Evolutionary conservation across 352 stramenopile genomes (phyloP).

Genomic region (Globisporangium irregulare): DNA sequence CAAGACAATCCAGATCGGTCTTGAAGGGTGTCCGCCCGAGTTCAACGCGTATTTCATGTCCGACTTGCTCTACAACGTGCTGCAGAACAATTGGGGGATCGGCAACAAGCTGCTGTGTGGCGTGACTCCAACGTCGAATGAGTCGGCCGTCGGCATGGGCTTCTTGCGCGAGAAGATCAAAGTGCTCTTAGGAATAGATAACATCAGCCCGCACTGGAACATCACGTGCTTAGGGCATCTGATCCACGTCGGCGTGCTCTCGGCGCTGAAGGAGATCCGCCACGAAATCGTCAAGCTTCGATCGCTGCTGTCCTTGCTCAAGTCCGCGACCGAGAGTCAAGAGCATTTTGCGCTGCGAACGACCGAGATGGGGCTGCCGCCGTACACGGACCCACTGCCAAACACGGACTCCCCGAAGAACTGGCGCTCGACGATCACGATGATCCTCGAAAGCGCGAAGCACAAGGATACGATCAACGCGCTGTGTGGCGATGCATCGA

Average conservation of each 20-base stretch:
- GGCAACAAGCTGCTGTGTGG: slow-evolving; percentile 70
- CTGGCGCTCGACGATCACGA: slow-evolving; percentile 64
- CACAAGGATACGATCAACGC: slow-evolving; percentile 74
- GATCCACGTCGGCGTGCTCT: slow-evolving; percentile 61
- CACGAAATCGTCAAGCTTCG: slow-evolving; percentile 75
- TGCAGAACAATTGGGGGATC: slow-evolving; percentile 77
- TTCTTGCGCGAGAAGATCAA: slow-evolving; percentile 82
- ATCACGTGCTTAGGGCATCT: slow-evolving; percentile 71
- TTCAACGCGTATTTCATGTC: slow-evolving; percentile 79
- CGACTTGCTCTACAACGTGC: slow-evolving; percentile 74
- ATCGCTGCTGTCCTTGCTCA: slow-evolving; percentile 66
- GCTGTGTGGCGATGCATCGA: slow-evolving; percentile 59
- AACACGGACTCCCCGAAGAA: slow-evolving; percentile 71
- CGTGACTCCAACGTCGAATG: slow-evolving; percentile 57
- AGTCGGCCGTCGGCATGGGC: slow-evolving; percentile 67
- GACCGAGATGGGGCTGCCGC: slow-evolving; percentile 55
- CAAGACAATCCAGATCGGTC: slow-evolving; percentile 75
- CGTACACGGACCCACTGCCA: slow-evolving; percentile 57
- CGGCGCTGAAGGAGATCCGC: slow-evolving; percentile 70
- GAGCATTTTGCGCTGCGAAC: slow-evolving; percentile 72
- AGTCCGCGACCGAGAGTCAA: slow-evolving; percentile 67
- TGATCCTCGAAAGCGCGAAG: slow-evolving; percentile 78
- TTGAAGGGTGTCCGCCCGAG: slow-evolving; percentile 64
- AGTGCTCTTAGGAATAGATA: slow-evolving; percentile 70
- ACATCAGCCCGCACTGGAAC: slow-evolving; percentile 70